phyloP scores from a whole-genome alignment of 176 grass and related monocot species.

The Oryza glaberrima region DNA sequence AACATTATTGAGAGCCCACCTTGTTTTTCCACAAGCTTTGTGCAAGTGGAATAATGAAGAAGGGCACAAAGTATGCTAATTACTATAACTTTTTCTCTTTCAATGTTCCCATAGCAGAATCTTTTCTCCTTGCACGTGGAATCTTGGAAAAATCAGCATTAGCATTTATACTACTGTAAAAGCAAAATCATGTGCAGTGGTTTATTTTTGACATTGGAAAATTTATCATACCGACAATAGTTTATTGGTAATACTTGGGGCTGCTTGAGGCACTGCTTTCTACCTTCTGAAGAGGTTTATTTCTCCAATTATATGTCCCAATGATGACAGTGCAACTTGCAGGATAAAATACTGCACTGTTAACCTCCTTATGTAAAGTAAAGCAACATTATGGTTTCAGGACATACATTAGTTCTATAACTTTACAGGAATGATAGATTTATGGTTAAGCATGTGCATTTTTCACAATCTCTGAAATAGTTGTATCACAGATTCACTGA shows the following conservation, averaged over 20 bases:
- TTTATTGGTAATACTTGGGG: neutral
- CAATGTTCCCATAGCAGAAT: conserved; percentile 32
- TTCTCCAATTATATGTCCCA: neutral
- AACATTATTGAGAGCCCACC: conserved; percentile 46
- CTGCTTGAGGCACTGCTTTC: neutral
- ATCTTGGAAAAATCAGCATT: conserved; percentile 36
- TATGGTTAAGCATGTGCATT: conserved; percentile 43
- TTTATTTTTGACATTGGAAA: conserved; percentile 26
- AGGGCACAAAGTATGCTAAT: conserved; percentile 38
- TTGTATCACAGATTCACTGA: conserved; percentile 31
- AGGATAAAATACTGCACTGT: conserved; percentile 39
- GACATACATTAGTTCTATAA: conserved; percentile 25
- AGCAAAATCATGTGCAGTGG: conserved; percentile 18
- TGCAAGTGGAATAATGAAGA: conserved; percentile 48
- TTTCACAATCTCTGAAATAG: conserved; percentile 29
- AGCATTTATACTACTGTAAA: neutral
- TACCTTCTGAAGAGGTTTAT: neutral
- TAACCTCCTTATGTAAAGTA: conserved; percentile 28
- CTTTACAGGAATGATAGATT: conserved; percentile 26
- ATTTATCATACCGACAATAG: neutral
- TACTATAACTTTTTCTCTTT: conserved; percentile 45
- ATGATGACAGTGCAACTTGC: conserved; percentile 25
- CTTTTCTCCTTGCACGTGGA: conserved; percentile 4
- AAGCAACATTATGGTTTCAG: conserved; percentile 27
- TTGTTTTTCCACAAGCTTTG: conserved; percentile 46